These are phyloP conservation scores for Globisporangium mamillatum DNA, from an alignment of 352 stramenopile species.

Conservation along the genomic window DNA sequence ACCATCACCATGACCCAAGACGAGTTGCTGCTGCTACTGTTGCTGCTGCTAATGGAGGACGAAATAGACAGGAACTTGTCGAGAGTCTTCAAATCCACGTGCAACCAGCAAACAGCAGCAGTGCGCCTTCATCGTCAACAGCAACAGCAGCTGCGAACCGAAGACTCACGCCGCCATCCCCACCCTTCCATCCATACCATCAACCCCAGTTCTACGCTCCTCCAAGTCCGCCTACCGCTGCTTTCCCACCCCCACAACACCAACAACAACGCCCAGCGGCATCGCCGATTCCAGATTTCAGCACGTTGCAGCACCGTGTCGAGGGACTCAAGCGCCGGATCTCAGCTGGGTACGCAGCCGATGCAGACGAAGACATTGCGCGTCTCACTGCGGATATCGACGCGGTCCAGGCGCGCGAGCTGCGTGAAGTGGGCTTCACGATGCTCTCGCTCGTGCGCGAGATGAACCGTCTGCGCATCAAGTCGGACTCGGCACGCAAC, in stretches of 20 bases:
- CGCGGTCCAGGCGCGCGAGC: conserved; percentile 29
- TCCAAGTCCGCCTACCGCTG: conserved; percentile 9
- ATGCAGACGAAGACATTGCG: conserved; percentile 40
- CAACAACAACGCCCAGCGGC: conserved; percentile 2
- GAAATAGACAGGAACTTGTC: background rate
- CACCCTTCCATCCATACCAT: conserved; percentile 3
- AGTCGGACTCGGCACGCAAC: conserved; percentile 26
- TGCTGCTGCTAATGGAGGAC: background rate
- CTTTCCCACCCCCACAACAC: conserved; percentile 4
- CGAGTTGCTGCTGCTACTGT: background rate
- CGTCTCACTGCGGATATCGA: conserved; percentile 41
- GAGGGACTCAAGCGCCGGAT: conserved; percentile 51
- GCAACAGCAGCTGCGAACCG: conserved; percentile 4
- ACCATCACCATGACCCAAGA: background rate
- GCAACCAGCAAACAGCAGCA: background rate
- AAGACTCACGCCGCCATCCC: background rate
- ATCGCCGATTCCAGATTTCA: conserved; percentile 38
- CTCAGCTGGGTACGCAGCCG: conserved; percentile 26
- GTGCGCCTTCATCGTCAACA: background rate
- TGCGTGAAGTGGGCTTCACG: conserved; percentile 37
- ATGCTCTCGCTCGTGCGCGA: conserved; percentile 62
- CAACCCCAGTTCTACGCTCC: conserved; percentile 8
- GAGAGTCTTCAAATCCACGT: conserved; percentile 12
- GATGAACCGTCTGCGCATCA: conserved; percentile 45
- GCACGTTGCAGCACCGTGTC: conserved; percentile 49